phyloP scores from a whole-genome alignment of 148 eudicot species.

The Rhododendron molle region DNA sequence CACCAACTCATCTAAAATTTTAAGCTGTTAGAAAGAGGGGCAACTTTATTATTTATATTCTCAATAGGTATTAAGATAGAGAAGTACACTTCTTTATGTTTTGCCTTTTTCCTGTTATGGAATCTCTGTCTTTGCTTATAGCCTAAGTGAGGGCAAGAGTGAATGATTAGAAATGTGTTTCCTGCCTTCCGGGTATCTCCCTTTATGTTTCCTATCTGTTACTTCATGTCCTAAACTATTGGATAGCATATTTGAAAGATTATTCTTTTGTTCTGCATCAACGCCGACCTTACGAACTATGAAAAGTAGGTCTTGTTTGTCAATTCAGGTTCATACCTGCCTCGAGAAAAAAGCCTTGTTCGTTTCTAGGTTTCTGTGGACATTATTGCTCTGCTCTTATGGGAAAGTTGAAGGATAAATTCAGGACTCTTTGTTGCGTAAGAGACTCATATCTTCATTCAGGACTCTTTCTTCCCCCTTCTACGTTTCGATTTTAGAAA shows the following conservation, averaged over 20 bases:
- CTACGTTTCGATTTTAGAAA: neutral
- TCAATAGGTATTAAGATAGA: neutral
- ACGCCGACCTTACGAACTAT: constrained; percentile 19
- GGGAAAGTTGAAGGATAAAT: constrained; percentile 53
- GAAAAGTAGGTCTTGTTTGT: constrained; percentile 44
- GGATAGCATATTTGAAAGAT: neutral
- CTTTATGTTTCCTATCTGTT: neutral
- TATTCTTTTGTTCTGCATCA: constrained; percentile 9
- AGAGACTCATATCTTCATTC: constrained; percentile 22
- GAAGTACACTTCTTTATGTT: neutral
- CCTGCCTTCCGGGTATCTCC: neutral
- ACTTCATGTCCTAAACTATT: neutral
- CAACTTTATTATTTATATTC: too few species aligned
- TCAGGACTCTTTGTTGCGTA: constrained; percentile 46
- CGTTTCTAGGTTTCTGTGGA: constrained; percentile 30
- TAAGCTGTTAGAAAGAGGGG: too few species aligned
- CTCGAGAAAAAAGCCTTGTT: constrained; percentile 35
- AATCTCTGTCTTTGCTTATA: constrained; percentile 58
- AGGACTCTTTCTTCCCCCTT: neutral
- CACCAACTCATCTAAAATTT: too few species aligned
- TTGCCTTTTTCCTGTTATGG: constrained; percentile 39
- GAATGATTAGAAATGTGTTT: constrained; percentile 19
- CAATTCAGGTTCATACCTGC: constrained; percentile 31
- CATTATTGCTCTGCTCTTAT: constrained; percentile 42
- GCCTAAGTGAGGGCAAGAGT: constrained; percentile 41